Conservation (phyloP, 2,329 filamentous ascomycete genomes). For the Botrytis fabae region DNA sequence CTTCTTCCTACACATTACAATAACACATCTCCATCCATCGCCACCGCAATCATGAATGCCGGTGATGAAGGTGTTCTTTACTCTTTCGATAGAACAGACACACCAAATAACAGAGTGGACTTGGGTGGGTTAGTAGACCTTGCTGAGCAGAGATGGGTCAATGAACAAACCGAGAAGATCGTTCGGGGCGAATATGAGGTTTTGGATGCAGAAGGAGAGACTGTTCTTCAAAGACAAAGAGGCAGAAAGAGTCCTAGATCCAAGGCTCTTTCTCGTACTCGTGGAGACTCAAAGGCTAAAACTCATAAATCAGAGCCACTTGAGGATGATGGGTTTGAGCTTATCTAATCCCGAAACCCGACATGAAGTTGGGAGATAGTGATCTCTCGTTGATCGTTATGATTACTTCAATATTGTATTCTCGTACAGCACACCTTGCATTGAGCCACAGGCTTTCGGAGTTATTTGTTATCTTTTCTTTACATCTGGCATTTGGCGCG, state of each 20-base stretch:
- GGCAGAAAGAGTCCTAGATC: conserved; percentile 38
- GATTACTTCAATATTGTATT: background rate
- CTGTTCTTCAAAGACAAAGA: conserved; percentile 32
- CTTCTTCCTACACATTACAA: conserved; percentile 37
- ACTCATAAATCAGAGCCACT: conserved; percentile 25
- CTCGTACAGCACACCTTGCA: conserved; percentile 4
- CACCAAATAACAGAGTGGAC: conserved; percentile 33
- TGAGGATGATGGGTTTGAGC: conserved; percentile 41
- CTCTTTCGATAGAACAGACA: conserved; percentile 37
- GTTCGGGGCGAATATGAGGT: conserved; percentile 41
- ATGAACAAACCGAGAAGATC: conserved; percentile 40
- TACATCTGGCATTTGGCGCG: conserved; percentile 3
- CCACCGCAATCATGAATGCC: conserved; percentile 27
- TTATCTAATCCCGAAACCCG: conserved; percentile 33
- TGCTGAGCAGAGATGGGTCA: conserved; percentile 39
- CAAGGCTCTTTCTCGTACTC: conserved; percentile 25
- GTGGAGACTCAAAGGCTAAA: conserved; percentile 11
- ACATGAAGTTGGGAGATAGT: background rate
- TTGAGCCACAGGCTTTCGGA: background rate
- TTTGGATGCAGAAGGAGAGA: conserved; percentile 40
- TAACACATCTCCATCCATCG: conserved; percentile 32
- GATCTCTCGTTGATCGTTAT: background rate
- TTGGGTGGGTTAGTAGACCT: conserved; percentile 39
- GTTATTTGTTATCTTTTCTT: background rate
- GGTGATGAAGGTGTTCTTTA: conserved; percentile 36